These are phyloP conservation scores for Meyerozyma carpophila DNA, from an alignment of 1,139 yeast genomes.

Conservation along the genomic window DNA sequence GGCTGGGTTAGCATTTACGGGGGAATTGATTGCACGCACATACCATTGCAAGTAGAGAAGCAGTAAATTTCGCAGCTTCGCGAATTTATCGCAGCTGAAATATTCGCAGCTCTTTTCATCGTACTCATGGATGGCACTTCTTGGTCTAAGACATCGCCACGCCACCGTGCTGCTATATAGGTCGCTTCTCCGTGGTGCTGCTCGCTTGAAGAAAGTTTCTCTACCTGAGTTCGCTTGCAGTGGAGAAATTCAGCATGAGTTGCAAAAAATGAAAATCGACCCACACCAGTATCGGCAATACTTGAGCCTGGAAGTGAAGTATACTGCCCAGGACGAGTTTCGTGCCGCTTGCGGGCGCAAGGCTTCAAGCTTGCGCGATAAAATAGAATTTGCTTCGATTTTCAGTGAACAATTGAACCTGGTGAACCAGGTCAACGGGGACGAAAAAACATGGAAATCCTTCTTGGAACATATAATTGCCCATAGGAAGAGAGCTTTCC, in stretches of 20 bases:
- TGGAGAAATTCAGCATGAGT: background rate
- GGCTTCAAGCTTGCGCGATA: background rate
- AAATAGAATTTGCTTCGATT: background rate
- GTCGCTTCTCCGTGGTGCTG: background rate
- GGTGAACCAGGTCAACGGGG: background rate
- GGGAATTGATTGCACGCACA: slow-evolving; percentile 2
- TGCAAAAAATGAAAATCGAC: slow-evolving; percentile 7
- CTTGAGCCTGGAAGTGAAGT: slow-evolving; percentile 14
- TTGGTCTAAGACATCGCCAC: background rate
- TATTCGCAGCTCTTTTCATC: background rate
- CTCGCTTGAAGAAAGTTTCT: background rate
- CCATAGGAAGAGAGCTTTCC: slow-evolving; percentile 12
- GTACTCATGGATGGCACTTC: background rate
- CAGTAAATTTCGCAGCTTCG: background rate
- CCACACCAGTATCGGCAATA: slow-evolving; percentile 7
- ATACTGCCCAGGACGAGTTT: slow-evolving; percentile 15
- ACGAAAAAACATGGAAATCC: slow-evolving; percentile 5
- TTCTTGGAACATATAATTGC: slow-evolving; percentile 8
- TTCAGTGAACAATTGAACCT: background rate
- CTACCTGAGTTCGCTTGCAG: background rate
- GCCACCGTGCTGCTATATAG: background rate
- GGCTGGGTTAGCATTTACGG: slow-evolving; percentile 19
- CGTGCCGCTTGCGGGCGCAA: background rate
- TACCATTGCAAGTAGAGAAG: slow-evolving; percentile 1
- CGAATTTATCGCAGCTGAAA: background rate